Base-by-base conservation (phyloP, 768 basidiomycete genomes). In the Russula virescens region DNA sequence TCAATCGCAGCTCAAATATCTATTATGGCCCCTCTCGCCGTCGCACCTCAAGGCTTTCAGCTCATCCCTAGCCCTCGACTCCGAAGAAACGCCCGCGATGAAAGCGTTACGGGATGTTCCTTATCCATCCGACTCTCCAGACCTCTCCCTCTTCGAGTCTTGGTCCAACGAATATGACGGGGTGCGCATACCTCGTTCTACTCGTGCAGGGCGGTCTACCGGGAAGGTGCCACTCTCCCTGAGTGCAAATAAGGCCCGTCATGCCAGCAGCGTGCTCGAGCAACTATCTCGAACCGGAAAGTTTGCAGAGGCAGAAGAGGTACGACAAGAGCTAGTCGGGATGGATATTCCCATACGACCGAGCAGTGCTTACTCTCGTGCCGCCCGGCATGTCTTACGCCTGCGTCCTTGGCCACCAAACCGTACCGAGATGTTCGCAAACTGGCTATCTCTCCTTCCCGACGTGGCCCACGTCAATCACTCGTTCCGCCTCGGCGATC, bases 381-480 rank as follows among this genome's bases (percentile, higher is more conserved):
- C 75, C 13, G 80, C 80, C 3, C 47, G 72, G 1, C 58, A 75
- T 58, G 69, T 71, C 18, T 69, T 81, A 48, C 58, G 19, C 65
- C 65, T 14, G 55, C 61, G 45, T 34, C 60, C 38, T 21, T 54
- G 60, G 48, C 59, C 60, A 23, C 66, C 68, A 42, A 60, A 71
- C 26, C 72, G 63, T 16, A 50, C 67, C 13, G 61, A 58, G 40
- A 56, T 58, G n/a, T 76, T 77, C 49, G 62, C 69, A 2, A 68
- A 72, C 16, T 84, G 83, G 83, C 68, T 81, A 55, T 71, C 74
- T 5, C 73, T 82, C 46, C 67, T 76, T 14, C 81, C 82, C 5
- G 19, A 9, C 52, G 2, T 21, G 9, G 19, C 31, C 23, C 3
- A 48, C 25, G 26, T 16, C 23, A 5, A 28, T 8, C 16, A 60